Percentiles rank a stretch among this genome's conserved stretches.
Evolutionary conservation across 2,329 filamentous ascomycete species (phyloP).

Genomic region (Fusarium xyrophilum): DNA sequence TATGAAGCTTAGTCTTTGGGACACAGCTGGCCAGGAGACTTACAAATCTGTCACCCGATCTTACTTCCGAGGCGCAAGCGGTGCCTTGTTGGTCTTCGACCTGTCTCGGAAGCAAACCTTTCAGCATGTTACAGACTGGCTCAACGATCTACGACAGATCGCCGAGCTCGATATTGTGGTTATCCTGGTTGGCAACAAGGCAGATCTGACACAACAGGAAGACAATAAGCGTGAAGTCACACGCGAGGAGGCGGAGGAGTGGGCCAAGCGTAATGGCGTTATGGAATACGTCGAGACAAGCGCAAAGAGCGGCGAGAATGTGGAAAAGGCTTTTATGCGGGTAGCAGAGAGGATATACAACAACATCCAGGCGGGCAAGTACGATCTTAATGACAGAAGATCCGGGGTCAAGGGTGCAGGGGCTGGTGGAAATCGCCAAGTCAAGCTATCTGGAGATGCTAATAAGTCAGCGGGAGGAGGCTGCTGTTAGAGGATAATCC

Average conservation of each 20-base stretch:
- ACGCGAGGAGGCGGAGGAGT: slow-evolving; percentile 82
- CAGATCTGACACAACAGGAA: slow-evolving; percentile 70
- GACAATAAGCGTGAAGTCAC: slow-evolving; percentile 80
- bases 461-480: slow-evolving; percentile 51
- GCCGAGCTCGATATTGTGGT: slow-evolving; percentile 96
- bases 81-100: slow-evolving; percentile 88
- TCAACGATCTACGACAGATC: slow-evolving; percentile 91
- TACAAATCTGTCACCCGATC: slow-evolving; percentile 96
- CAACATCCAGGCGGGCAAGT: slow-evolving; percentile 94
- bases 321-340: slow-evolving; percentile 90
- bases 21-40: slow-evolving; percentile 95
- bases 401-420: slow-evolving; percentile 84
- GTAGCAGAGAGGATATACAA: slow-evolving; percentile 95
- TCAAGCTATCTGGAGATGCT: slow-evolving; percentile 55
- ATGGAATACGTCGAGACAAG: slow-evolving; percentile 95
- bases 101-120: slow-evolving; percentile 88
- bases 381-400: slow-evolving; percentile 91
- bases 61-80: slow-evolving; percentile 82
- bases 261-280: slow-evolving; percentile 85
- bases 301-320: slow-evolving; percentile 92
- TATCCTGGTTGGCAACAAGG: slow-evolving; percentile 94
- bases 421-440: slow-evolving; percentile 54
- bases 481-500: slow-evolving; percentile 53
- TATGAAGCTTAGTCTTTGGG: slow-evolving; percentile 96
- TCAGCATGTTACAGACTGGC: slow-evolving; percentile 87